These are phyloP conservation scores for Aspergillus thermomutatus DNA, from an alignment of 2,329 filamentous ascomycete genomes.

Conservation along the genomic window DNA sequence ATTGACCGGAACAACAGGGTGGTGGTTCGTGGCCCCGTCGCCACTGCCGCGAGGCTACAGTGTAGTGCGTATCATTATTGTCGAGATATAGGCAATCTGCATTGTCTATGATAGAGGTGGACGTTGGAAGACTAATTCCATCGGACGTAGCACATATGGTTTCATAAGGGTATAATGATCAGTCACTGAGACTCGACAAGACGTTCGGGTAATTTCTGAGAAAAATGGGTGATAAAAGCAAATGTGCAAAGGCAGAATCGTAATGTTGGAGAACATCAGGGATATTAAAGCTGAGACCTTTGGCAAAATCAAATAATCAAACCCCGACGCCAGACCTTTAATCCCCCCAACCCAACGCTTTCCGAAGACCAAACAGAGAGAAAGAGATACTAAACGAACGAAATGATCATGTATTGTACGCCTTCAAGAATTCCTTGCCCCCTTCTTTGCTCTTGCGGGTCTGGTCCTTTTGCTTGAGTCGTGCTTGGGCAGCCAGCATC, in stretches of 20 bases:
- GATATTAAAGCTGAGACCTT: not conserved
- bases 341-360: not conserved
- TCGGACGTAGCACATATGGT: not conserved
- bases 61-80: not conserved
- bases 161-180: not conserved
- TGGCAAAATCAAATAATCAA: not conserved
- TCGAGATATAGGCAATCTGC: not conserved
- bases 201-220: not conserved
- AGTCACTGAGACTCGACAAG: not conserved
- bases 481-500: conserved; percentile 32
- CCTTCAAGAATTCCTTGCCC: conserved; percentile 33
- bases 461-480: conserved; percentile 30
- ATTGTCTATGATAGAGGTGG: not conserved
- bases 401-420: conserved; percentile 3
- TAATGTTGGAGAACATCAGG: not conserved
- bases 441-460: conserved; percentile 21
- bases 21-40: too few species aligned
- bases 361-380: not conserved
- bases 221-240: not conserved
- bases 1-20: too few species aligned
- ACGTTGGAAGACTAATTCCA: not conserved
- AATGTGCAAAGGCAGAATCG: not conserved
- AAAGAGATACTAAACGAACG: not conserved
- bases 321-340: not conserved
- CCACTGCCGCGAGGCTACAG: too few species aligned